A percentile compares a stretch with the other conserved stretches of the same genome.
Conservation (phyloP, 2,329 filamentous ascomycete genomes). For the Nemania sp. region DNA sequence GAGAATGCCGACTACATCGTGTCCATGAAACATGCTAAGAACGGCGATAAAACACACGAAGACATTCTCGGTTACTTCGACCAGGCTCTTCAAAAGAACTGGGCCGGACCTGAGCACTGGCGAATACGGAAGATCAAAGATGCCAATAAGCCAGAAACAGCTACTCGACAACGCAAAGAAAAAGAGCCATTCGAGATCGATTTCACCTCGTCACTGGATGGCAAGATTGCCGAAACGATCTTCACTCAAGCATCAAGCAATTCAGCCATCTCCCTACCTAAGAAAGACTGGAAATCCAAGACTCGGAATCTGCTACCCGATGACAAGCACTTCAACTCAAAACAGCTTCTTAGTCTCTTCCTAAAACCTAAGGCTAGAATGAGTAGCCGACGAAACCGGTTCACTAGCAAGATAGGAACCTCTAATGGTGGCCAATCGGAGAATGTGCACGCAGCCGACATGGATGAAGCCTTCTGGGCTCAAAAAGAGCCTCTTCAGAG, state of each 20-base stretch:
- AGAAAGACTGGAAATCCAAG: constrained; percentile 96
- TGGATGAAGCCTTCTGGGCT: constrained; percentile 98
- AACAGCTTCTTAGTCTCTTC: constrained; percentile 88
- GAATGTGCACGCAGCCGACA: constrained; percentile 76
- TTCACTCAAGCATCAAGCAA: constrained; percentile 86
- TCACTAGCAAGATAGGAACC: constrained; percentile 57
- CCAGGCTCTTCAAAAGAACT: constrained; percentile 95
- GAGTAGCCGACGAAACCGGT: constrained; percentile 71
- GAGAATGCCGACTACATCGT: constrained; percentile 81
- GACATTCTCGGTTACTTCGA: constrained; percentile 99
- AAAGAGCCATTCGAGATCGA: constrained; percentile 97
- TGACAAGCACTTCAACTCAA: constrained; percentile 98
- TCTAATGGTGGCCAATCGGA: constrained; percentile 60
- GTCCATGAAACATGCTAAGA: constrained; percentile 77
- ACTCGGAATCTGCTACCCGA: constrained; percentile 93
- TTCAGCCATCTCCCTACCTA: constrained; percentile 84
- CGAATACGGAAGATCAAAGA: constrained; percentile 94
- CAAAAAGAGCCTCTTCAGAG: constrained; percentile 67
- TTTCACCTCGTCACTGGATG: constrained; percentile 81
- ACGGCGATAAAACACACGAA: constrained; percentile 80
- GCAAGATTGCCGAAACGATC: constrained; percentile 77
- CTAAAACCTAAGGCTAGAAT: constrained; percentile 93
- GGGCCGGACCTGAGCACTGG: constrained; percentile 99
- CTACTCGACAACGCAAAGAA: constrained; percentile 81
- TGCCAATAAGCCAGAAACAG: constrained; percentile 71